Evolutionary conservation across 805 yeast species (phyloP).

Genomic region (Kuraishia cidri): DNA sequence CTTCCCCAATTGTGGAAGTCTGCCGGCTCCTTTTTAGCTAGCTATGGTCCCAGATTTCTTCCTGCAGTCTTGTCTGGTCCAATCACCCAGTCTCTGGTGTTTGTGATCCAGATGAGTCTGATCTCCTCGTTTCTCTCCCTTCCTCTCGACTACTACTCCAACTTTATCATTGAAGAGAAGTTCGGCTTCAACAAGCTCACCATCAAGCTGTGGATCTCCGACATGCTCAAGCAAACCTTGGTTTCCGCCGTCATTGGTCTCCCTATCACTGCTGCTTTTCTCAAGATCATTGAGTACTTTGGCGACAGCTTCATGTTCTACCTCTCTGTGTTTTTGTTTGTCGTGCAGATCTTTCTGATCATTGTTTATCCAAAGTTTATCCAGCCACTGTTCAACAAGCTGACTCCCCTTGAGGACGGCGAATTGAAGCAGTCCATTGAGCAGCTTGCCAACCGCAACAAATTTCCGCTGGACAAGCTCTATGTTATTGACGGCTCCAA

Average conservation of each 20-base stretch:
- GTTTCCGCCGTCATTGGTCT: conserved; percentile 55
- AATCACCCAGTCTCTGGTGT: conserved; percentile 65
- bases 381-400: conserved; percentile 88
- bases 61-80: conserved; percentile 34
- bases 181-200: conserved; percentile 92
- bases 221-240: conserved; percentile 50
- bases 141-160: conserved; percentile 68
- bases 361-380: conserved; percentile 78
- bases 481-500: conserved; percentile 95
- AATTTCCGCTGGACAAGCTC: conserved; percentile 80
- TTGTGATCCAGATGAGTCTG: conserved; percentile 40
- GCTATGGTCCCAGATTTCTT: conserved; percentile 6
- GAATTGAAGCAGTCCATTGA: conserved; percentile 79
- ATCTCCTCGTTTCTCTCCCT: conserved; percentile 44
- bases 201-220: conserved; percentile 59
- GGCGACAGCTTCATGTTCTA: conserved; percentile 80
- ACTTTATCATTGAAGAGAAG: conserved; percentile 85
- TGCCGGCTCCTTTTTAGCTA: conserved; percentile 27
- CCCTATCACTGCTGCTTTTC: conserved; percentile 65
- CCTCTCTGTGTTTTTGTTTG: conserved; percentile 61
- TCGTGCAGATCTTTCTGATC: conserved; percentile 64
- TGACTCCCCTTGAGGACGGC: conserved; percentile 85
- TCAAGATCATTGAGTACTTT: conserved; percentile 72
- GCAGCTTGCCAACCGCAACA: conserved; percentile 60
- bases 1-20: conserved; percentile 56